A percentile compares a stretch with the other conserved stretches of the same genome.
These are phyloP conservation scores for Rhodofomes roseus DNA, from an alignment of 1,284 basidiomycete species.

Conservation along the genomic window DNA sequence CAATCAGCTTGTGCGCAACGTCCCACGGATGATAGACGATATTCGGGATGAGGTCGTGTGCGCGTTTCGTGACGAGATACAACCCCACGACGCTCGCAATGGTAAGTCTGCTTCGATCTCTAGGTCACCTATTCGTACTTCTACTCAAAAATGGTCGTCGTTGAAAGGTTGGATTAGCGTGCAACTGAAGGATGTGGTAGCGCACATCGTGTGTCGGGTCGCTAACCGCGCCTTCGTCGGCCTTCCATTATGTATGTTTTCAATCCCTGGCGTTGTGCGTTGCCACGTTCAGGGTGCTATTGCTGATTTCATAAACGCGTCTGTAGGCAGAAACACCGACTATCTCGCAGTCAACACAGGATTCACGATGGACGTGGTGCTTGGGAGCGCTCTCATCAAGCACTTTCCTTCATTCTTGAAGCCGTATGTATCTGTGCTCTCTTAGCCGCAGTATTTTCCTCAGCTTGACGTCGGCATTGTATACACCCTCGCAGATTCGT, in stretches of 20 bases:
- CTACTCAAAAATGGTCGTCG: too few species aligned
- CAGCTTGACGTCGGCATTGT: background rate
- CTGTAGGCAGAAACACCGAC: slow-evolving; percentile 23
- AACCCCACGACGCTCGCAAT: background rate
- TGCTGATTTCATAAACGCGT: slow-evolving; percentile 32
- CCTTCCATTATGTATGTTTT: slow-evolving; percentile 18
- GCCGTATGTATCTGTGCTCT: background rate
- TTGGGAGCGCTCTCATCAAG: slow-evolving; percentile 22
- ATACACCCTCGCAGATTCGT: background rate
- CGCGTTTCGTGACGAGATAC: slow-evolving; percentile 6
- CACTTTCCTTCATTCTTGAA: slow-evolving; percentile 36
- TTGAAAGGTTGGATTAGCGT: slow-evolving; percentile 18
- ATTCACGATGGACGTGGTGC: slow-evolving; percentile 28
- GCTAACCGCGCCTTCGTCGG: slow-evolving; percentile 27
- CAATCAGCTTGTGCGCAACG: slow-evolving; percentile 4
- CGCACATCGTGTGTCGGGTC: slow-evolving; percentile 18
- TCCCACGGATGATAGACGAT: slow-evolving; percentile 9
- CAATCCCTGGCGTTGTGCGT: background rate
- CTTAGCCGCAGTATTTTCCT: too few species aligned
- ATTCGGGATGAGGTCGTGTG: slow-evolving; percentile 14
- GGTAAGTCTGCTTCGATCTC: too few species aligned
- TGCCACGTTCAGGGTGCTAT: background rate
- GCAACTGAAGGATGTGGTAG: slow-evolving; percentile 8
- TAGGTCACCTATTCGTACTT: background rate
- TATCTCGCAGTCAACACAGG: slow-evolving; percentile 32